Base-by-base conservation (phyloP, 2,329 filamentous ascomycete genomes). In the Diplocarpon rosae region DNA sequence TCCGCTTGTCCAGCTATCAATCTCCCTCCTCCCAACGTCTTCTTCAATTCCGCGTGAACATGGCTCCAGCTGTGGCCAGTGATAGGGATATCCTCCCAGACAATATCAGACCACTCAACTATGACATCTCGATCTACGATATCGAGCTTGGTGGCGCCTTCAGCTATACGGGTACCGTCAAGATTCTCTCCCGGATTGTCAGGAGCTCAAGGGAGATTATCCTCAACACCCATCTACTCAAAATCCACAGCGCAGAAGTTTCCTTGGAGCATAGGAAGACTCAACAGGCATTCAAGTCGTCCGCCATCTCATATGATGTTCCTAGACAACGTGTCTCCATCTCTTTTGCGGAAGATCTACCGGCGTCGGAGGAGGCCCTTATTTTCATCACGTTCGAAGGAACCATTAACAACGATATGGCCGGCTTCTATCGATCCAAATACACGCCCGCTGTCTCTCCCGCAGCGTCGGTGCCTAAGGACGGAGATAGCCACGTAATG, bases 341-440 rank as follows among this genome's bases (percentile, higher is more conserved):
- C 55, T 70, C 71, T 54, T 94, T 98, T 62, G 66, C 78, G 29
- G 71, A 84, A 52, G 80, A 84, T 58, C 69, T 95, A 29, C 73
- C 80, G 14, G 69, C 75, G 28, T 73, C 81, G 17, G 71, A 79
- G 48, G 78, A 84, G 61, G 80, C 82, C 17, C 62, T 71, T 5
- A 65, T 95, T 34, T 69, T 73, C 37, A 76, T 95, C 60, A 72
- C 78, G 15, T 95, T 92, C 60, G 74, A 83, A 57, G 89, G 86
- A 48, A 80, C 74, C 47, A 83, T 94, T 65, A 95, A 94, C 70
- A 85, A 86, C 61, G 77, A 83, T 52, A 94, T 95, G 87, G 83
- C 85, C 47, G 88, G 89, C 33, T 95, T 95, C 71, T 95, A 92
- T 66, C 80, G 88, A 53, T 89, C 85, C 59, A 88, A 92, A 69